These are phyloP conservation scores for Capronia americana DNA, from an alignment of 2,329 filamentous ascomycete species.

Conservation along the genomic window DNA sequence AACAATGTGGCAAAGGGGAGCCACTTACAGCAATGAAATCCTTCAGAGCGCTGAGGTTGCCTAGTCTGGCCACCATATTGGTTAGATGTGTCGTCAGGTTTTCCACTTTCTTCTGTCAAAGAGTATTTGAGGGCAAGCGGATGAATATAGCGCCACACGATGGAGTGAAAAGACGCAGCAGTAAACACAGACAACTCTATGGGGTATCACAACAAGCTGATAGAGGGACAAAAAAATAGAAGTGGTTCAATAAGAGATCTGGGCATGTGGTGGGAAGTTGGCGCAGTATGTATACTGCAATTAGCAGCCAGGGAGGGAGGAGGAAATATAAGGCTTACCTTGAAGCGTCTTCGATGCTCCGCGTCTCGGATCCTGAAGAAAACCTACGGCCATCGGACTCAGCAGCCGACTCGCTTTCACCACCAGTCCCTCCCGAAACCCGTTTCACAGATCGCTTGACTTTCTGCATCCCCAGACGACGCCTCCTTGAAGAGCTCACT, in stretches of 20 bases:
- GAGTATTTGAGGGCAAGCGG: background rate
- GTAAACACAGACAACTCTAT: slow-evolving; percentile 4
- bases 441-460: slow-evolving; percentile 43
- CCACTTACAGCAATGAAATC: slow-evolving; percentile 42
- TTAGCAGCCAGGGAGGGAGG: background rate
- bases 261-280: background rate
- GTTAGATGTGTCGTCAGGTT: background rate
- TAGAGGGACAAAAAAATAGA: background rate
- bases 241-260: background rate
- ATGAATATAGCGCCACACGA: background rate
- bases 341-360: slow-evolving; percentile 5
- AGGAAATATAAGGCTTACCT: slow-evolving; percentile 16
- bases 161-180: background rate
- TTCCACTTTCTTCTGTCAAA: background rate
- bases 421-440: slow-evolving; percentile 2
- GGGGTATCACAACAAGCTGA: slow-evolving; percentile 19
- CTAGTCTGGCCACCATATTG: slow-evolving; percentile 34
- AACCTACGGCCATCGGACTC: slow-evolving; percentile 5
- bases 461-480: slow-evolving; percentile 15
- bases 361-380: slow-evolving; percentile 5
- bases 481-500: background rate
- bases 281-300: slow-evolving; percentile 3
- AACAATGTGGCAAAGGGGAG: background rate
- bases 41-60: slow-evolving; percentile 39
- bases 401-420: slow-evolving; percentile 8